Conservation (phyloP, 805 yeast species). For the Diddensiella transvaalensis region DNA sequence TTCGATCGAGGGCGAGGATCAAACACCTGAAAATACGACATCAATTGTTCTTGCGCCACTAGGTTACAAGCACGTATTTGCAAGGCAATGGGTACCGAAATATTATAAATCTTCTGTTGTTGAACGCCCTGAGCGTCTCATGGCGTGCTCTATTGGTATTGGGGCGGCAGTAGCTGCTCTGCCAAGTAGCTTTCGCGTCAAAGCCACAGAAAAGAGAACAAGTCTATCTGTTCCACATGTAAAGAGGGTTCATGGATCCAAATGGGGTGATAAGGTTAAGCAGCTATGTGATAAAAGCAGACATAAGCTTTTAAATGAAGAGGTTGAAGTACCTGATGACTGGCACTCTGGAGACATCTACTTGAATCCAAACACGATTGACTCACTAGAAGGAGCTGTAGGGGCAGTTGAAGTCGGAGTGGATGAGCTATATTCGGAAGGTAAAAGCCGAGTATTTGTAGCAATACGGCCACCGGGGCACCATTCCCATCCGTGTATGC, state of each 20-base stretch:
- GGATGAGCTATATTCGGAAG: slow-evolving; percentile 46
- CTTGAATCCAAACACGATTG: slow-evolving; percentile 58
- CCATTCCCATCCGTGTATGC: slow-evolving; percentile 78
- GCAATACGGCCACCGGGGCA: slow-evolving; percentile 83
- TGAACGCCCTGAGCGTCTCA: slow-evolving; percentile 75
- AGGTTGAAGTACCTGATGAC: slow-evolving; percentile 70
- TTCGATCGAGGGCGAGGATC: background rate
- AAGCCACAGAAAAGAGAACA: slow-evolving; percentile 45
- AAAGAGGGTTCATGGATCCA: slow-evolving; percentile 62
- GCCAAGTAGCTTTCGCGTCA: slow-evolving; percentile 39
- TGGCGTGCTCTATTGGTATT: slow-evolving; percentile 75
- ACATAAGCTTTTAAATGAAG: slow-evolving; percentile 46
- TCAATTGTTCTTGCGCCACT: slow-evolving; percentile 65
- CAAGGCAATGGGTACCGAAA: slow-evolving; percentile 73
- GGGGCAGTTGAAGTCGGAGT: slow-evolving; percentile 73
- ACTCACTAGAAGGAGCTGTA: slow-evolving; percentile 71
- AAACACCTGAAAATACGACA: slow-evolving; percentile 30
- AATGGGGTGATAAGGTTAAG: slow-evolving; percentile 62
- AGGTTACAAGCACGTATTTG: slow-evolving; percentile 67
- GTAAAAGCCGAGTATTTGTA: slow-evolving; percentile 40
- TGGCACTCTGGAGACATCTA: slow-evolving; percentile 87
- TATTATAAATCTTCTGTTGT: slow-evolving; percentile 64
- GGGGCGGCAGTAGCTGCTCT: slow-evolving; percentile 66
- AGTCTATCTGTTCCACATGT: slow-evolving; percentile 56
- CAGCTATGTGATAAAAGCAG: slow-evolving; percentile 59